Percentiles rank a stretch among this genome's conserved stretches.
Evolutionary conservation across 202 grass and related monocot genomes (phyloP).

Genomic region (Zizania palustris): DNA sequence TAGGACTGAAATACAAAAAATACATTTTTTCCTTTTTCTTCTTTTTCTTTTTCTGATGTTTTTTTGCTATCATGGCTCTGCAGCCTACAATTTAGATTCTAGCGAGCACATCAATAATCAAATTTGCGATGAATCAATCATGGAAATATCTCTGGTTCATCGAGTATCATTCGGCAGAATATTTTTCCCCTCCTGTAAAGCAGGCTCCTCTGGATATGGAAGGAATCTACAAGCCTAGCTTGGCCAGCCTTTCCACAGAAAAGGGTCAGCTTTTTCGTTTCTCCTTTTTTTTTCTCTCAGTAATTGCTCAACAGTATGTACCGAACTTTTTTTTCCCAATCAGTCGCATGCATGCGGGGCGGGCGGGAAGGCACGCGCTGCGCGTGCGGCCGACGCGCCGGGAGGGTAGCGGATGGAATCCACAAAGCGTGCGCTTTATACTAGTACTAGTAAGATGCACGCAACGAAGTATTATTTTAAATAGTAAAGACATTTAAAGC

Average conservation of each 20-base stretch:
- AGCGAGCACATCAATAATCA: background rate
- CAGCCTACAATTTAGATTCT: background rate
- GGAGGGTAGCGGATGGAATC: no score
- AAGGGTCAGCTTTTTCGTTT: background rate
- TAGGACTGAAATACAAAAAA: no score
- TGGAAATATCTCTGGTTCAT: constrained; percentile 27
- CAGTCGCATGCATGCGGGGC: no score
- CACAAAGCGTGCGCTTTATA: no score
- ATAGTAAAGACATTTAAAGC: no score
- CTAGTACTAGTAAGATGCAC: no score
- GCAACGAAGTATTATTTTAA: no score
- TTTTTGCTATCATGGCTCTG: background rate
- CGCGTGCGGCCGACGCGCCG: no score
- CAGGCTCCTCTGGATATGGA: constrained; percentile 4
- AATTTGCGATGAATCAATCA: constrained; percentile 17
- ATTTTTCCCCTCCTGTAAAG: constrained; percentile 17
- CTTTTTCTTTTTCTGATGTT: no score
- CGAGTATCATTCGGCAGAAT: background rate
- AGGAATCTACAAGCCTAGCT: constrained; percentile 41
- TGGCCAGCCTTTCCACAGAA: constrained; percentile 40
- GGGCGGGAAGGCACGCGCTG: no score
- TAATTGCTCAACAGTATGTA: constrained; percentile 18
- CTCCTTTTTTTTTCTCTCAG: background rate
- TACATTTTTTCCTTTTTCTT: no score
- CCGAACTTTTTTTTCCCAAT: background rate